Base-by-base conservation (phyloP, 2,329 filamentous ascomycete genomes). In the Pseudogymnoascus sp. region DNA sequence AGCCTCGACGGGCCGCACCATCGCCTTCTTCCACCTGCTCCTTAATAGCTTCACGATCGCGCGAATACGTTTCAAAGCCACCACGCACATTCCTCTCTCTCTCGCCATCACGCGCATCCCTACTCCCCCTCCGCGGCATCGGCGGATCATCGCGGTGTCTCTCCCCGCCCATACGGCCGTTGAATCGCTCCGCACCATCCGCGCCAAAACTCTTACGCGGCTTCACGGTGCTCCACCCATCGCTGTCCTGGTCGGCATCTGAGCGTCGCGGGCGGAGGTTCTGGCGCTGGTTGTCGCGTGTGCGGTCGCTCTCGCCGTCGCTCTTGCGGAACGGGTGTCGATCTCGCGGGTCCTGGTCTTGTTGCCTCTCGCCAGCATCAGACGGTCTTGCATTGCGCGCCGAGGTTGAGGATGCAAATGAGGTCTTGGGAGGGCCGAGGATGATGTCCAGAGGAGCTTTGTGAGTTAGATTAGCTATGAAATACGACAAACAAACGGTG, bases 361-460 rank as follows among this genome's bases (percentile, higher is more conserved):
- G 85, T 24, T 72, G 65, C 2, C 76, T 72, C 68, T 84, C 86
- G 29, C 87, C 82, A 29, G 77, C 77, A 60, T 85, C 83, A 60
- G 80, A 76, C 13, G 77, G 76, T 29, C 64, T 71, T 73, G 65
- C 44, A 64, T 69, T 74, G 67, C 84, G 81, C 61, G 80, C 75
- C 33, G 83, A 79, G 64, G 89, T 90, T 21, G 88, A 83, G 1
- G 92, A 96, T 62, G 90, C 85, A 75, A 97, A 96, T 50, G 86
- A 85, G 56, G 86, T 90, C 74, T 90, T 90, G 1, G 92, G 90
- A 19, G 92, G 92, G 13, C 90, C 92, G 64, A 96, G 88, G 64
- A 95, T 83, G 64, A 96, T 89, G 67, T 96, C 91, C 70, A 96
- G 93, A 70, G 84, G 78, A 73, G 84, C 86, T 89, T 69, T 64